Evolutionary conservation across 129 eudicot species (phyloP), one percentile per base, ranked within the genome.

Genomic region (Helianthus tuberosus): DNA sequence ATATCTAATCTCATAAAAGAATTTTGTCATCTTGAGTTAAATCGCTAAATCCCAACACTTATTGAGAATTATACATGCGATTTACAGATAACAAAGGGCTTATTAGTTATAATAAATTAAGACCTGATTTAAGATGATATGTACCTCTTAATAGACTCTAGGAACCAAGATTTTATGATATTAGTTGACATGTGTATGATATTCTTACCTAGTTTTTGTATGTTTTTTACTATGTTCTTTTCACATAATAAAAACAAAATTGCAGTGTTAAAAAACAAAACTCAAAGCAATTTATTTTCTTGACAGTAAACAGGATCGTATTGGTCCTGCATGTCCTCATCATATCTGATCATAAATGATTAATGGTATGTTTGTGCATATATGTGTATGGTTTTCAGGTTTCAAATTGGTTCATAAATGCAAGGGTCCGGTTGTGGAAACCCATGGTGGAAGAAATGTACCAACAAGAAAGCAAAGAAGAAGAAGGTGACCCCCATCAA

Each of bases 361-460:
- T 59, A 54, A 60, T 65, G 53, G 43, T 35, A 55, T 54, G 50
- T 41, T 8, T 69, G 29, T 69, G 17, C 47, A 8, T 11, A 11
- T 39, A 36, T 75, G 10, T 43, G 49, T 20, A 17, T 20, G 72
- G 32, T 69, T 55, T 83, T 49, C 90, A 94, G 99, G 99, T 94
- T 2, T 94, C 97, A 64, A 94, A 94, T 77, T 94, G 99, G 99
- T 91, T 94, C 96, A 93, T 93, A 69, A 93, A 93, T 87, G 98
- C 98, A 27, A 84, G 98, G 87, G 98, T 93, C 77, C 84, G 99
- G 69, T 69, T 94, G 87, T 94, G 99, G 99, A 94, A 94, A 82
- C 99, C 99, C 83, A 94, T 94, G 99, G 96, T 94, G 35, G 99
- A 94, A 72, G 97, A 94, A 8, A 94, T 94, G 96, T 91, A 94